These are phyloP conservation scores for Nicotiana undulata DNA, from an alignment of 257 asterid genomes.

Conservation along the genomic window DNA sequence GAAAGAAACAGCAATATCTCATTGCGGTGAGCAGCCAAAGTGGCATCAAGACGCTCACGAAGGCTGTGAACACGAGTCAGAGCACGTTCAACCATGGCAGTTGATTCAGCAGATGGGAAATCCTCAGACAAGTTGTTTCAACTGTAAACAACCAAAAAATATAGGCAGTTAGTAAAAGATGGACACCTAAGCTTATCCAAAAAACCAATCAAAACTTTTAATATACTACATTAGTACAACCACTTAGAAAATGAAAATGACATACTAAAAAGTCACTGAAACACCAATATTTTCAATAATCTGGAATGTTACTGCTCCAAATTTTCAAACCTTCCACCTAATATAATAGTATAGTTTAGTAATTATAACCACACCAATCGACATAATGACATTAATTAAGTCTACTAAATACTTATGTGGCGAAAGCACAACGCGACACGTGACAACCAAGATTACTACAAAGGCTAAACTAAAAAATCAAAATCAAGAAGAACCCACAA, in stretches of 20 bases:
- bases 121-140: conserved; percentile 21
- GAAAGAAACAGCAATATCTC: conserved; percentile 63
- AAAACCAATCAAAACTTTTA: background rate
- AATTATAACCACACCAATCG: background rate
- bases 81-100: conserved; percentile 75
- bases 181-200: background rate
- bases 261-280: background rate
- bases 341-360: background rate
- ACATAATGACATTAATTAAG: background rate
- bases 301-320: background rate
- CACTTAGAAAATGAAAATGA: background rate
- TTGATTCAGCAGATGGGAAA: conserved; percentile 12
- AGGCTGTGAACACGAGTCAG: conserved; percentile 88
- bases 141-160: conserved; percentile 22
- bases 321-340: background rate
- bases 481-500: conserved; percentile 1
- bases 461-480: background rate
- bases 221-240: background rate
- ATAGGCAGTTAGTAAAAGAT: background rate
- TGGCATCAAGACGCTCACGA: conserved; percentile 80
- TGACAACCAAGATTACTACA: background rate
- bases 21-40: conserved; percentile 70
- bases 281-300: background rate
- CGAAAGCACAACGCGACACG: background rate
- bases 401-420: background rate